phyloP scores from a whole-genome alignment of 352 stramenopile genomes.

The Albugo laibachii region DNA sequence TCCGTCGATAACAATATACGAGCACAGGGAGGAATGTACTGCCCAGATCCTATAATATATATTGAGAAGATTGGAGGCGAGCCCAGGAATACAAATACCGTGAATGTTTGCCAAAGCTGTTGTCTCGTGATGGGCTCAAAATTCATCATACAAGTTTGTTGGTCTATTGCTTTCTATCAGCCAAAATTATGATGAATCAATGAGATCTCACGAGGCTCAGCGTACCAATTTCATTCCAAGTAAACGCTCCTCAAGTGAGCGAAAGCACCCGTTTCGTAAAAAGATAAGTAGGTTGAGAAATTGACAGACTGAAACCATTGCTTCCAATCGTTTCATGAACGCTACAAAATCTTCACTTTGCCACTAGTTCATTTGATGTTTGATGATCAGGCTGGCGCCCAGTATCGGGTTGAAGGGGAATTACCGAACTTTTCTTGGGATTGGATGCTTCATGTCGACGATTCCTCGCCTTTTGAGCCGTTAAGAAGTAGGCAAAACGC shows the following conservation, averaged over 20 bases:
- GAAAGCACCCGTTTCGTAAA: slow-evolving; percentile 42
- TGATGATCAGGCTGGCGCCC: background rate
- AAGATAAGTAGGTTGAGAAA: slow-evolving; percentile 56
- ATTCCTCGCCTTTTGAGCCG: slow-evolving; percentile 16
- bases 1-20: slow-evolving; percentile 55
- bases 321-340: slow-evolving; percentile 56
- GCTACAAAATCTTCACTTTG: slow-evolving; percentile 5
- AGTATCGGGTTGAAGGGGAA: too few species aligned
- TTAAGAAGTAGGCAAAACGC: slow-evolving; percentile 40
- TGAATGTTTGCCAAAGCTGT: slow-evolving; percentile 61
- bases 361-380: slow-evolving; percentile 2
- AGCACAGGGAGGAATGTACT: slow-evolving; percentile 19
- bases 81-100: slow-evolving; percentile 17
- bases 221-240: slow-evolving; percentile 51
- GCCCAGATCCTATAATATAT: slow-evolving; percentile 36
- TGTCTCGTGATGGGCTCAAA: slow-evolving; percentile 79
- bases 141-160: slow-evolving; percentile 51
- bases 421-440: too few species aligned
- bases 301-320: slow-evolving; percentile 37
- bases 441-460: background rate
- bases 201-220: background rate
- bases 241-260: slow-evolving; percentile 47
- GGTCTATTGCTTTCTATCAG: slow-evolving; percentile 21
- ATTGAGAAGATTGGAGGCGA: background rate
- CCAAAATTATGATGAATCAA: background rate